Base-by-base conservation (phyloP, 2,329 filamentous ascomycete genomes). In the Xylaria multiplex region DNA sequence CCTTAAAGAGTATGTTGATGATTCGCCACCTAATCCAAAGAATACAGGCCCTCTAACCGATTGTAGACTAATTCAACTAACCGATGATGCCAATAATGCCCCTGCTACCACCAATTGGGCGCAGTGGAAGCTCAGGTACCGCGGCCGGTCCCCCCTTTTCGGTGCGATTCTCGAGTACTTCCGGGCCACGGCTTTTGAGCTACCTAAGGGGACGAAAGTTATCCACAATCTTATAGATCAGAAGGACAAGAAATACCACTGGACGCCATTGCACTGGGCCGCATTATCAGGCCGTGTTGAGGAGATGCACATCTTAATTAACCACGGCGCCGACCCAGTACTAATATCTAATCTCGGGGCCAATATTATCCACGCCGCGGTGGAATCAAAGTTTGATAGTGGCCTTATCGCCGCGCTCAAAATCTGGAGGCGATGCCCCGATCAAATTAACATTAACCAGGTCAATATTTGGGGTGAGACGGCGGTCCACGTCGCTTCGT, bases 201-300 rank as follows among this genome's bases (percentile, higher is more conserved):
- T 14, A 7, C 42, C 42, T 4, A 45, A 45, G 42, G 13, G 16
- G 19, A 45, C 42, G 14, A 45, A 45, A 6, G 19, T 45, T 45
- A 45, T 45, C 16, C 42, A 45, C 42, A 45, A n/a, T n/a, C 42
- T 45, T n/a, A 45, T 45, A n/a, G 42, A 45, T 45, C 14, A 45
- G 16, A 45, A 45, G 11, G 42, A 45, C 19, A 45, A 45, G 16
- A 45, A 45, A 45, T 45, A n/a, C 42, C 42, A 45, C 19, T 45
- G 42, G 42, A 45, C 16, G 42, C 42, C 16, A n/a, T 6, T 45
- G 42, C 42, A 45, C 16, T 45, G 42, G 42, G 42, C 42, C 42
- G 42, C 42, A 7, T 45, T 5, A 2, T 45, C 42, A n/a, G 42
- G 42, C 6, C 42, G 16, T 6, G 42, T 45, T 14, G 19, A 45